Conservation (phyloP, 257 asterid species). For the Plectranthus barbatus region DNA sequence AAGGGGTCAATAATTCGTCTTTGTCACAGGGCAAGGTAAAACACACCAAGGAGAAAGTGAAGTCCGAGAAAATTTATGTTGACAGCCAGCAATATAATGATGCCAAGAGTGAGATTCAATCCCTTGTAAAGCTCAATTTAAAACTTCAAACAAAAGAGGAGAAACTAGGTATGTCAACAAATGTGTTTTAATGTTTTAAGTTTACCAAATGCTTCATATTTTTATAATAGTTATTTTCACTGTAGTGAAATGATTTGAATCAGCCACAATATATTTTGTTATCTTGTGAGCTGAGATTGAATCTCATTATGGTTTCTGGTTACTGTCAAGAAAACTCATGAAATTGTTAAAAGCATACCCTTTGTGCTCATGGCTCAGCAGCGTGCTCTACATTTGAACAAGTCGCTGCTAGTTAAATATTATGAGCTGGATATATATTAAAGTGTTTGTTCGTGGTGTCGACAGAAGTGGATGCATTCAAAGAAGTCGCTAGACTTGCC, state of each 20-base stretch:
- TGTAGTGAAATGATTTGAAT: not conserved
- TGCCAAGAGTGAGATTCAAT: conserved; percentile 64
- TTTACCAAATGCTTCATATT: conserved; percentile 1
- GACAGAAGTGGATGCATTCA: conserved; percentile 45
- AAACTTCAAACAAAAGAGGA: conserved; percentile 40
- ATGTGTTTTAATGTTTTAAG: not conserved
- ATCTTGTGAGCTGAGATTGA: not conserved
- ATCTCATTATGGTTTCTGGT: not conserved
- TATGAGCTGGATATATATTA: not conserved
- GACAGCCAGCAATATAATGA: conserved; percentile 27
- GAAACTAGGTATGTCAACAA: conserved; percentile 42
- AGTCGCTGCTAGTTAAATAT: not conserved
- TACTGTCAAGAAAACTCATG: too few relatives aligned
- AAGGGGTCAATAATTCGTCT: conserved; percentile 16
- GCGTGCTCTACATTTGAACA: not conserved
- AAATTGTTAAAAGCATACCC: too few relatives aligned
- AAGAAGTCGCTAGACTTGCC: conserved; percentile 60
- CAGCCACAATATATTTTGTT: too few relatives aligned
- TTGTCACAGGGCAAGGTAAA: conserved; percentile 24
- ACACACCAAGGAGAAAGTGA: conserved; percentile 20
- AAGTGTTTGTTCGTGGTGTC: not conserved
- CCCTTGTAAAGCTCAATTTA: conserved; percentile 72
- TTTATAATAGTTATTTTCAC: not conserved
- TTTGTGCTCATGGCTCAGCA: not conserved
- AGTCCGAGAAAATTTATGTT: conserved; percentile 18